Evolutionary conservation across 495 filamentous ascomycete species (phyloP), one percentile per base, ranked within the genome.

Genomic region (Parmelia sp.): DNA sequence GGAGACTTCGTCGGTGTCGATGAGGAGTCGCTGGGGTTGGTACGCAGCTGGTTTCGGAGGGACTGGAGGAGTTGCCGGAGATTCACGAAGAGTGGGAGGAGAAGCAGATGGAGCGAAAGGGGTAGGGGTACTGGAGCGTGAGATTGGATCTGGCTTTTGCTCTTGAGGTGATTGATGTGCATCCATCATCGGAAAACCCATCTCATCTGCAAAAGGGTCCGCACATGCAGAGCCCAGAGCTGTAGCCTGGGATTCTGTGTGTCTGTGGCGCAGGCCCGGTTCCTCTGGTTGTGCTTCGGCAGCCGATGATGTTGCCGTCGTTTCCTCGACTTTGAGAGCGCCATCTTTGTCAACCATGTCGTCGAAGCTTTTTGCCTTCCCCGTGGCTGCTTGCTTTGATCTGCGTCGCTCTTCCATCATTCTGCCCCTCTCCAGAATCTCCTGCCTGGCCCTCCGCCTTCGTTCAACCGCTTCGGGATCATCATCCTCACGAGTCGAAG

Each of bases 381-480:
- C 66, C n/a, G 35, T 60, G 36, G 44, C 25, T 42, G 57, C 39
- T 62, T 70, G 64, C 42, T 65, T 51, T 10, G 65, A 66, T 36
- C 67, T 70, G 62, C 73, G 71, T 23, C 73, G 74, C 56, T 74
- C 75, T 61, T 79, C 79, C 37, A 82, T 69, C 17, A 80, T 60
- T 37, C 71, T 61, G 8, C 78, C 75, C 60, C 88, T 87, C 62
- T 88, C 88, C 73, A 88, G 77, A 31, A 92, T 78, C 70, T 96
- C 90, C 67, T 89, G 88, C 47, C 88, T 80, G 68, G 86, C 87
- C 64, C 82, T 77, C 40, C 86, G 83, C 63, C 86, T 79, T 60
- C 87, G 84, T 65, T 90, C 88, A 64, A 87, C 86, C 53, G 88
- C 90, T 23, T 87, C 86, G 23, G 87, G 79, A 12, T 79, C 82